Percentiles rank a stretch among this genome's conserved stretches.
Evolutionary conservation across 176 grass and related monocot species (phyloP).

Genomic region (Rhynchospora breviuscula): DNA sequence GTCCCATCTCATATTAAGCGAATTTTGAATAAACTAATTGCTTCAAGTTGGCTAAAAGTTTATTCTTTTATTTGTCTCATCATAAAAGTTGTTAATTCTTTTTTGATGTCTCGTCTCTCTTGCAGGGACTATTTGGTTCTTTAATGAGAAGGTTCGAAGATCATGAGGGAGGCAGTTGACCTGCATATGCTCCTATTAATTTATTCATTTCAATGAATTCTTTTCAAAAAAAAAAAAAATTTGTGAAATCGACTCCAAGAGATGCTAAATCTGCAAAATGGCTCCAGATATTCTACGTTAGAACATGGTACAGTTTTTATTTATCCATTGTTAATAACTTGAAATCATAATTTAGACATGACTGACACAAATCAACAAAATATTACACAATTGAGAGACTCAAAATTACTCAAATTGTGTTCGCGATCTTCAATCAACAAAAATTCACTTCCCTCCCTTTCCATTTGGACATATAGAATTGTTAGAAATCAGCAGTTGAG

Average conservation of each 20-base stretch:
- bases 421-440: too few species aligned
- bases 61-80: not conserved
- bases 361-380: too few species aligned
- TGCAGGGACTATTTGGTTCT: constrained; percentile 46
- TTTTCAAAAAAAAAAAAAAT: not conserved
- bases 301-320: not conserved
- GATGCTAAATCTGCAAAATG: not conserved
- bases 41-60: not conserved
- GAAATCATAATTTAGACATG: not conserved
- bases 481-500: too few species aligned
- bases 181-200: constrained; percentile 35
- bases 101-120: constrained; percentile 25
- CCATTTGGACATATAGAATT: too few species aligned
- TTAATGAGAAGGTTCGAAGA: constrained; percentile 34
- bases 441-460: too few species aligned
- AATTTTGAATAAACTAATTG: constrained; percentile 2
- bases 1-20: not conserved
- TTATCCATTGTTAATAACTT: constrained; percentile 4
- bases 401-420: too few species aligned
- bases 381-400: too few species aligned
- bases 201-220: constrained; percentile 20
- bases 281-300: not conserved
- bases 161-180: constrained; percentile 33
- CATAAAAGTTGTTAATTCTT: constrained; percentile 12
- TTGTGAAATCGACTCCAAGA: not conserved